Percentiles rank a stretch among this genome's conserved stretches.
Conservation (phyloP, 768 basidiomycete genomes). For the Mycena haematopus region DNA sequence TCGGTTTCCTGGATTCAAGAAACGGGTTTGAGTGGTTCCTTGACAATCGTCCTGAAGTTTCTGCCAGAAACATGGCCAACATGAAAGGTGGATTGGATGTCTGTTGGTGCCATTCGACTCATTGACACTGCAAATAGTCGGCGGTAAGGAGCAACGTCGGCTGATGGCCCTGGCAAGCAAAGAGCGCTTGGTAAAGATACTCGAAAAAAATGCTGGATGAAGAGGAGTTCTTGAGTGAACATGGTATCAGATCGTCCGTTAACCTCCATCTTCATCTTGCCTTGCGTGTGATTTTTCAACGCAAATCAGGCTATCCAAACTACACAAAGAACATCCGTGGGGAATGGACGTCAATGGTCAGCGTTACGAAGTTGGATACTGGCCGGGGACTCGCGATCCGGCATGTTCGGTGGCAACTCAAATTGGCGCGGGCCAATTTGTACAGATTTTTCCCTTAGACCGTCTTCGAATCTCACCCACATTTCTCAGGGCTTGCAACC, state of each 20-base stretch:
- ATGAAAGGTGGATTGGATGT: constrained; percentile 70
- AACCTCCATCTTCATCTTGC: not conserved
- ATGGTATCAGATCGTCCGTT: constrained; percentile 93
- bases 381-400: constrained; percentile 96
- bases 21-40: constrained; percentile 99
- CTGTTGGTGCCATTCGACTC: not conserved
- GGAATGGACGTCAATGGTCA: constrained; percentile 94
- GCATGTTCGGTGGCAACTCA: constrained; percentile 99
- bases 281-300: not conserved
- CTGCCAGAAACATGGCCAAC: constrained; percentile 93
- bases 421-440: constrained; percentile 95
- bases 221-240: constrained; percentile 93
- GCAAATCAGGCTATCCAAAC: constrained; percentile 74
- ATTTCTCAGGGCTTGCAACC: constrained; percentile 81
- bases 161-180: constrained; percentile 91
- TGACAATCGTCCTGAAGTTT: constrained; percentile 87
- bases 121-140: constrained; percentile 35
- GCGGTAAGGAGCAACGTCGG: constrained; percentile 85
- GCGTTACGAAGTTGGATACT: constrained; percentile 91
- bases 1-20: constrained; percentile 97
- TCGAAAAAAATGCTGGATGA: constrained; percentile 98
- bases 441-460: constrained; percentile 40
- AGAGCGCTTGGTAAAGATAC: constrained; percentile 84
- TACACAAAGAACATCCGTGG: constrained; percentile 93
- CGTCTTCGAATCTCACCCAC: constrained; percentile 5